Base-by-base conservation (phyloP, 257 asterid species). In the Avicennia marina region DNA sequence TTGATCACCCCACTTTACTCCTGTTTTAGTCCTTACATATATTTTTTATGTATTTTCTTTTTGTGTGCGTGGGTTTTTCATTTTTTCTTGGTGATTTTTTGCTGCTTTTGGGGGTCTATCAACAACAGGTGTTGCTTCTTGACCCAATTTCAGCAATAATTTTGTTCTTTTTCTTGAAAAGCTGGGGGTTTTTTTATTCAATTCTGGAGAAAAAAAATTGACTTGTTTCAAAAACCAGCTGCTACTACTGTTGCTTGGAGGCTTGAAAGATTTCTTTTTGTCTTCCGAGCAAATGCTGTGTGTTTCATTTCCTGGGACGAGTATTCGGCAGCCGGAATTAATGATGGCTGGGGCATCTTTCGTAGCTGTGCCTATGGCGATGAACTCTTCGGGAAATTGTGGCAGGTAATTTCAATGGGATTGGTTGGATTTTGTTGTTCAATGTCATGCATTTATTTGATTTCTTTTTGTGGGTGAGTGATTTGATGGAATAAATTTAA, bases 351-450 rank as follows among this genome's bases (percentile, higher is more conserved):
- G 58, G 62, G 66, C 53, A 47, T 53, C 47, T 12, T 56, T 64
- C 40, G 63, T 25, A 46, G 6, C 75, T 21, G 63, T 83, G 38
- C 64, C 82, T 49, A 17, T 51, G 22, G 66, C 72, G 34, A 60
- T 65, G 72, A 62, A 53, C 64, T 68, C 85, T 62, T 44, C 60
- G 61, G 69, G 63, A 43, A 39, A 65, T 61, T 65, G 64, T 62
- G 56, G 76, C 72, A 79, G 95, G 96, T 85, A 72, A 70, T 49
- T 61, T 63, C 36, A n/a, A n/a, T n/a, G n/a, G n/a, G n/a, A n/a
- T n/a, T 71, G 54, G 44, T n/a, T 46, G 40, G 22, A 26, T 71
- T 66, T 43, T 46, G 60, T 24, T 69, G 53, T 11, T 0, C 20
- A 26, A 16, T 29, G 25, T 7, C 7, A 36, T 46, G 50, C 6